Base-by-base conservation (phyloP, 1,284 basidiomycete genomes). In the Testicularia cyperi region DNA sequence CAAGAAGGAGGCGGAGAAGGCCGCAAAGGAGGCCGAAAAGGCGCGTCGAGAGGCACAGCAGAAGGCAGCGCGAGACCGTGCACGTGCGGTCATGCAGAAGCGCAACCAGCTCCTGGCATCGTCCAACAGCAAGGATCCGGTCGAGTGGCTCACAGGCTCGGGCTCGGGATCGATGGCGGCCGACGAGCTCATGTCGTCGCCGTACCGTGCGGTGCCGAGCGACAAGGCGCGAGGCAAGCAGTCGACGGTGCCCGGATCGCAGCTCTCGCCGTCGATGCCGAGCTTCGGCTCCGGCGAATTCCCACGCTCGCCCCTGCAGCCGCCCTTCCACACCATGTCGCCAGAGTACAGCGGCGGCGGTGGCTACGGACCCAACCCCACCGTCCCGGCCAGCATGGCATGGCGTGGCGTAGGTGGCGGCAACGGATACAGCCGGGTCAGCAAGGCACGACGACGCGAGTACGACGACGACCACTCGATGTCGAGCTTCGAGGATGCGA, bases 61-160 rank as follows among this genome's bases (percentile, higher is more conserved):
- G 77, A 85, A 85, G 74, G 78, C 79, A 19, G 79, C 81, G 46
- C 78, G 81, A 68, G 92, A 97, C 68, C 87, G 94, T 69, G 90
- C 94, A 6, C 84, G 94, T 39, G 92, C 91, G 27, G 94, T 97
- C 77, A 88, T 97, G 85, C 85, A 87, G 75, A 96, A 96, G 80
- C 88, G 90, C 24, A 64, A 70, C 25, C 70, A 72, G 47, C 54
- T 72, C 12, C 22, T 72, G 35, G 65, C 70, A 3, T 49, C 60
- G 16, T 55, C 57, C 24, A 65, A 64, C 28, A 57, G 39, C 48
- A 65, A 56, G 39, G 70, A 72, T 38, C 51, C 69, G 10, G 70
- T 72, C 35, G 70, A 72, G 38, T 72, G 70, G 70, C 57, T 72
- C 13, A n/a, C n/a, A n/a, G n/a, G n/a, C n/a, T n/a, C n/a, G n/a